Percentiles rank a stretch among this genome's conserved stretches.
Conservation (phyloP, 768 basidiomycete genomes). For the Suillus placidus region DNA sequence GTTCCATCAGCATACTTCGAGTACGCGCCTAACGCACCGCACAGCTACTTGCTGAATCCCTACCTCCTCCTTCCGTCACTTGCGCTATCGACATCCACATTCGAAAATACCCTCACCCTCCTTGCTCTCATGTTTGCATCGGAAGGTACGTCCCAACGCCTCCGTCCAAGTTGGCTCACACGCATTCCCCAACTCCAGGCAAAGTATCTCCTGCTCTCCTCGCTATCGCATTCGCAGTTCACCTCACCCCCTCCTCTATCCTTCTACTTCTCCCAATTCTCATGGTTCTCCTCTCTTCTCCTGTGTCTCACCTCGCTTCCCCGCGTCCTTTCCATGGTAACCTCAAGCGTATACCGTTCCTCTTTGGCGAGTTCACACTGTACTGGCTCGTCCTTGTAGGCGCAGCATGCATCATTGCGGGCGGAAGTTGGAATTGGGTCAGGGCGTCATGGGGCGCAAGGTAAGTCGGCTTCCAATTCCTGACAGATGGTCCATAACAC, state of each 20-base stretch:
- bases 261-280: conserved; percentile 68
- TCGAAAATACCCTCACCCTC: conserved; percentile 78
- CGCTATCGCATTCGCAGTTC: conserved; percentile 69
- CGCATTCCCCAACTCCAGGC: conserved; percentile 43
- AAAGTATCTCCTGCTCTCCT: conserved; percentile 60
- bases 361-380: conserved; percentile 51
- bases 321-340: conserved; percentile 42
- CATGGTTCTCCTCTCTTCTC: conserved; percentile 62
- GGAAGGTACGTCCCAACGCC: conserved; percentile 47
- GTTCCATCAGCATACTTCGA: not conserved
- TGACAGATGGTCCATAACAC: not conserved
- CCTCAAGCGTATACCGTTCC: conserved; percentile 12
- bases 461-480: conserved; percentile 41
- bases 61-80: conserved; percentile 81
- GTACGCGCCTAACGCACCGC: conserved; percentile 15
- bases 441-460: conserved; percentile 83
- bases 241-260: conserved; percentile 71
- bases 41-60: conserved; percentile 88
- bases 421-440: conserved; percentile 71
- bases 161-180: not conserved
- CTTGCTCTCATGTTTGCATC: conserved; percentile 70
- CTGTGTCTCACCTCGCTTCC: conserved; percentile 68
- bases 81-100: conserved; percentile 77
- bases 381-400: conserved; percentile 51
- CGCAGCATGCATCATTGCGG: conserved; percentile 54